phyloP scores from a whole-genome alignment of 169 alveolate genomes.

The Amoebophrya sp. region DNA sequence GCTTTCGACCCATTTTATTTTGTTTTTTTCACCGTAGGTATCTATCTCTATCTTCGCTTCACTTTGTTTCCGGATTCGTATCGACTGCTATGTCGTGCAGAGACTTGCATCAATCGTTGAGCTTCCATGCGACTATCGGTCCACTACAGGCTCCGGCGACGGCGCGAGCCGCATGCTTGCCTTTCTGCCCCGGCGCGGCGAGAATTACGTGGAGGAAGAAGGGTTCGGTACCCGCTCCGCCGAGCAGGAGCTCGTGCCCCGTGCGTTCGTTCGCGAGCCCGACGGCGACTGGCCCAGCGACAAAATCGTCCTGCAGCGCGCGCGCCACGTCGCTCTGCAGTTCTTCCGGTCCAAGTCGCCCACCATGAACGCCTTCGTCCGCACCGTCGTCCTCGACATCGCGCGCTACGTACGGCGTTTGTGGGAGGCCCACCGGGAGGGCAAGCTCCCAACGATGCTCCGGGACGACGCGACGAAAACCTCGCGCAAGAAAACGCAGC shows the following conservation, averaged over 20 bases:
- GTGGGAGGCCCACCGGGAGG: background rate
- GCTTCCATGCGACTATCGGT: too few species aligned
- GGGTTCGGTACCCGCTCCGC: background rate
- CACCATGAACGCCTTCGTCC: background rate
- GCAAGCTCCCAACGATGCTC: too few species aligned
- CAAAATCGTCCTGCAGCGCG: background rate
- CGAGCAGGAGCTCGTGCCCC: background rate
- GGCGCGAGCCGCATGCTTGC: too few species aligned
- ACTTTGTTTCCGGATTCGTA: background rate
- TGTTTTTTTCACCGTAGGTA: background rate
- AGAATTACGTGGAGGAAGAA: too few species aligned
- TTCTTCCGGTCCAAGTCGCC: background rate
- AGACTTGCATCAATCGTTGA: background rate
- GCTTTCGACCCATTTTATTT: background rate
- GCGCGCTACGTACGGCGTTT: background rate
- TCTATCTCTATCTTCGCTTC: background rate
- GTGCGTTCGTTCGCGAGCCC: background rate
- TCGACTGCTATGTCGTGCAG: background rate
- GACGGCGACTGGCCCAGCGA: background rate
- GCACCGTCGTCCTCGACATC: background rate
- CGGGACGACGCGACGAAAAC: too few species aligned
- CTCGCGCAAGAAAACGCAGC: too few species aligned
- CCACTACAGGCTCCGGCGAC: too few species aligned
- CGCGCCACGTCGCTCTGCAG: background rate
- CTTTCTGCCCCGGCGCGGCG: too few species aligned